Conservation (phyloP, 1,284 basidiomycete genomes). For the Sporisorium sorghi region DNA sequence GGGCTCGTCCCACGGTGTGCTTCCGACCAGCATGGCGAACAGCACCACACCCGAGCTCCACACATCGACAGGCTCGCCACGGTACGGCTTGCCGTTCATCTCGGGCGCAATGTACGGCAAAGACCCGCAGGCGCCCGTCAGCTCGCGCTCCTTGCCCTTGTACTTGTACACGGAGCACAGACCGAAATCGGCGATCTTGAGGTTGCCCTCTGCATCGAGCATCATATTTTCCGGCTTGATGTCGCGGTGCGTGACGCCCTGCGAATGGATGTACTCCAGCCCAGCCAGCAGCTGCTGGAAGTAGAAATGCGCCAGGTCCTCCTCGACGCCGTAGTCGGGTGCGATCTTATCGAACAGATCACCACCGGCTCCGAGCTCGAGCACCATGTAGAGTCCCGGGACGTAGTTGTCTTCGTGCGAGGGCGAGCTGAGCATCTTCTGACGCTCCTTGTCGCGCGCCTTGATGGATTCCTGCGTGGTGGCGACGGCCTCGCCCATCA, state of each 20-base stretch:
- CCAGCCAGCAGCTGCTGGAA: conserved; percentile 89
- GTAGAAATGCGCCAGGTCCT: conserved; percentile 90
- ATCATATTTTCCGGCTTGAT: conserved; percentile 72
- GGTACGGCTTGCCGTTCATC: conserved; percentile 75
- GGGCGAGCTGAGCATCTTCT: conserved; percentile 43
- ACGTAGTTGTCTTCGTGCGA: conserved; percentile 59
- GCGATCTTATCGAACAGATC: conserved; percentile 96
- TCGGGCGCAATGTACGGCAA: conserved; percentile 95
- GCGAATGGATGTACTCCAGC: conserved; percentile 77
- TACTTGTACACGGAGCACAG: conserved; percentile 90
- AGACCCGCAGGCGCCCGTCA: conserved; percentile 80
- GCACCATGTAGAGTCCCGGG: conserved; percentile 83
- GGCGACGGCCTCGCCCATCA: conserved; percentile 53
- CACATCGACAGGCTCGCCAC: conserved; percentile 89
- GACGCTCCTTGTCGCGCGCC: conserved; percentile 65
- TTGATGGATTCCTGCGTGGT: conserved; percentile 73
- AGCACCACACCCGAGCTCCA: conserved; percentile 98
- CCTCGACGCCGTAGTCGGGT: conserved; percentile 86
- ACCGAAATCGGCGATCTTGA: conserved; percentile 96
- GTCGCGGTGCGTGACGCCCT: conserved; percentile 74
- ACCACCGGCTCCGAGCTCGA: conserved; percentile 92
- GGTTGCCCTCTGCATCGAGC: conserved; percentile 73
- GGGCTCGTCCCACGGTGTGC: conserved; percentile 98
- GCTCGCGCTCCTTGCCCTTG: conserved; percentile 78
- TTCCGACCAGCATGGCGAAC: conserved; percentile 89